These are phyloP conservation scores for Phytophthora macrochlamydospora DNA, from an alignment of 352 stramenopile genomes.

Conservation along the genomic window DNA sequence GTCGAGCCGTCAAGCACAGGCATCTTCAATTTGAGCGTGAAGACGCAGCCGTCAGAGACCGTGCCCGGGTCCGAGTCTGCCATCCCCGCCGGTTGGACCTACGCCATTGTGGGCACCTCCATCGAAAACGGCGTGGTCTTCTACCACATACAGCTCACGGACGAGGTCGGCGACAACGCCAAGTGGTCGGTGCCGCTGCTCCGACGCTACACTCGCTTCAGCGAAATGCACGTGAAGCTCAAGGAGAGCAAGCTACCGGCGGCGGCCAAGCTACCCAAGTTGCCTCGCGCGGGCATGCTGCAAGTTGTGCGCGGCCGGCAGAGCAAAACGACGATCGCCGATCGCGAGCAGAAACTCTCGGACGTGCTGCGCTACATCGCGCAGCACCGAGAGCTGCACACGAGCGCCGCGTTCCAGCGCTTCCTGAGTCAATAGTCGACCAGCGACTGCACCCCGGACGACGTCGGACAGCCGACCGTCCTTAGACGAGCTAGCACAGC, in stretches of 20 bases:
- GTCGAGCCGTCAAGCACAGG: slow-evolving; percentile 26
- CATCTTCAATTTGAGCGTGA: slow-evolving; percentile 17
- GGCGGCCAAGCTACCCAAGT: slow-evolving; percentile 34
- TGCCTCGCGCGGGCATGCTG: slow-evolving; percentile 43
- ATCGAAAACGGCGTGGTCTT: slow-evolving; percentile 39
- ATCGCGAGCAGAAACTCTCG: slow-evolving; percentile 54
- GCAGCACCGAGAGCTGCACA: slow-evolving; percentile 38
- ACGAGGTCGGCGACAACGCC: slow-evolving; percentile 26
- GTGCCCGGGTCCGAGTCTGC: not conserved
- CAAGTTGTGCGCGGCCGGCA: slow-evolving; percentile 56
- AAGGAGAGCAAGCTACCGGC: slow-evolving; percentile 37
- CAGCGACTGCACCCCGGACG: not conserved
- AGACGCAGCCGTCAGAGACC: slow-evolving; percentile 14
- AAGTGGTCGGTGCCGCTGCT: slow-evolving; percentile 37
- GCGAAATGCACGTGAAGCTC: slow-evolving; percentile 52
- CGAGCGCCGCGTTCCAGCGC: slow-evolving; percentile 51
- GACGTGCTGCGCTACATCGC: slow-evolving; percentile 55
- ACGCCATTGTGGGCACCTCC: slow-evolving; percentile 39
- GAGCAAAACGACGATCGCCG: slow-evolving; percentile 47
- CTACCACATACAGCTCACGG: slow-evolving; percentile 47
- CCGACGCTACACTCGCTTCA: slow-evolving; percentile 63
- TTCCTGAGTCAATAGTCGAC: slow-evolving; percentile 35
- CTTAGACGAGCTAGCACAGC: not conserved
- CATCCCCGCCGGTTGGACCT: slow-evolving; percentile 19
- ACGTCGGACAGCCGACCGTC: not conserved